Evolutionary conservation across 345 rosid genomes (phyloP), one percentile per base, ranked within the genome.

Genomic region (Garcia nutans): DNA sequence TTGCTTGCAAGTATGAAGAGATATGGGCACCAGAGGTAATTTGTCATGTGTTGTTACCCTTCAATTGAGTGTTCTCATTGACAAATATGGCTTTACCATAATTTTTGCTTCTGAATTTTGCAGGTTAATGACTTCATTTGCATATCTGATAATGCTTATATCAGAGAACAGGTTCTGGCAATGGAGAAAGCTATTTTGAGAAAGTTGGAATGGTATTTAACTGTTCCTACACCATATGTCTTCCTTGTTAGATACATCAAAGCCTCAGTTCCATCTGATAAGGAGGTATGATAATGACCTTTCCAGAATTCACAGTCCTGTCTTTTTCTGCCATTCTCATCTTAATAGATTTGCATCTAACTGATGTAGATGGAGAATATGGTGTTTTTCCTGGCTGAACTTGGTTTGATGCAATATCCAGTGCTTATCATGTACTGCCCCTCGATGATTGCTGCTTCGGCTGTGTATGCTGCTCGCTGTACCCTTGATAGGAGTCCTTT

Each of bases 1-100:
- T 93, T 5, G 97, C 99, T 37, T 93, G 96, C 84, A 95, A 95
- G 79, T 95, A 95, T 65, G 99, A 95, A 82, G 99, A 93, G 83
- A 90, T 93, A 73, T 93, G 97, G 99, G 92, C 98, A 17, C 98
- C 96, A 37, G 90, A 90, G 96, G 91, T 89, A 85, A 15, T 28
- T 26, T 4, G 15, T 22, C 24, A 10, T 12, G 19, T 19, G 23
- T 8, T 8, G 47, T 44, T 52, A 16, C 9, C 12, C 28, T 50
- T 54, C 55, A 17, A 57, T 3, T n/a, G 20, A 26, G 3, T 69
- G 22, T 47, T 52, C 66, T 20, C 8, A 23, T 0, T 60, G 15
- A 58, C 64, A 60, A 24, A 37, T 10, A n/a, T 60, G 10, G 2
- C 16, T 23, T 60, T 1, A 31, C 65, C 65, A 54, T 55, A 3